Base-by-base conservation (phyloP, 2,329 filamentous ascomycete species). In the Apiospora aurea region DNA sequence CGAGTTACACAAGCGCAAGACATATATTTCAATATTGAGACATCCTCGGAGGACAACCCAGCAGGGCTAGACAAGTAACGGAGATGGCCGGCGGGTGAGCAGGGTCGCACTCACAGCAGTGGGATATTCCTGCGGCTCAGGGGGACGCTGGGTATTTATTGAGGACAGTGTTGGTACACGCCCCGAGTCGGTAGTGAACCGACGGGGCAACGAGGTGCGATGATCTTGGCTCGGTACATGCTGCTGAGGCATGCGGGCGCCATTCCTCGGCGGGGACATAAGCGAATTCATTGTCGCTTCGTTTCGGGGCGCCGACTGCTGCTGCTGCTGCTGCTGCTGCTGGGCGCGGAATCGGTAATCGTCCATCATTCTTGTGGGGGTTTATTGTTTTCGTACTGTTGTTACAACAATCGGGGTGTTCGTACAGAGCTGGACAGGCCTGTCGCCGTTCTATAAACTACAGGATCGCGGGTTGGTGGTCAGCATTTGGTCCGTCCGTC, bases 141-240 rank as follows among this genome's bases (percentile, higher is more conserved):
- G 83, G 49, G 80, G 81, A 74, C 87, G 86, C 77, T 85, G 85
- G 67, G 88, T 87, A 80, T 64, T 64, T 64, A 95, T 84, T 74
- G 89, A 88, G 72, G 88, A 89, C 83, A 94, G 85, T 80, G 93
- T 94, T 82, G 93, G 92, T 83, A 96, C 86, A 88, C 95, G 89
- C 83, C 94, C 88, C 84, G 94, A 91, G 84, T 97, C 97, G 72
- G 95, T 96, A 75, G 96, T 98, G 84, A 98, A 98, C 80, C 96
- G 93, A 79, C 96, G 92, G 83, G 95, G 94, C 81, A 98, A 87
- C 77, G 91, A 91, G 75, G 90, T 90, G 82, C 95, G 91, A 76
- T 89, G 89, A 80, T 97, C 94, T 82, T 90, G 88, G 75, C 88
- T 81, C 24, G 51, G 16, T 74, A 86, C 83, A 75, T 88, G 86